Base-by-base conservation (phyloP, 306 rosid species). In the Dalbergia oliveri region DNA sequence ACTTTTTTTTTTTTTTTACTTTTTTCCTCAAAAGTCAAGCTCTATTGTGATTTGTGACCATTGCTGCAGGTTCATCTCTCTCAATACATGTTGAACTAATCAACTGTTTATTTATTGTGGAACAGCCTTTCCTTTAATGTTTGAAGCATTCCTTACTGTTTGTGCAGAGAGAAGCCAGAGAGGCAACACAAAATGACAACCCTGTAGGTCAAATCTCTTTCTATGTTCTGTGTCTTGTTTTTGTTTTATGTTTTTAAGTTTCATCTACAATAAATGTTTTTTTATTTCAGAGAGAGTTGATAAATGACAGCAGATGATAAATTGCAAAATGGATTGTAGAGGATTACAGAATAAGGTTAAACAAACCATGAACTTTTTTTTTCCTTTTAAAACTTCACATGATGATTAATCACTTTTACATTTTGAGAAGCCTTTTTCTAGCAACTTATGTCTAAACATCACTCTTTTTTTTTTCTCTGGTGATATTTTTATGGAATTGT, bases 161-260 rank as follows among this genome's bases (percentile, higher is more conserved):
- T 66, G 51, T 66, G 54, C 72, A 66, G 34, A 41, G 9, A 66
- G 9, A 39, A 66, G 47, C n/a, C 34, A 66, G 34, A 18, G 19
- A 9, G 54, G 4, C 9, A 66, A 4, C 53, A 66, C 53, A 39
- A 43, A 7, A 7, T 6, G 10, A 43, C 47, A 43, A 43, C 11
- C 9, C 6, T 47, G 9, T 12, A 47, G 53, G 53, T 47, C 53
- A 47, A 12, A 10, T 16, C 71, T 39, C 51, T 16, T 39, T 66
- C 14, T 66, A 18, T 8, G 5, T 39, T 66, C 51, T 66, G 71
- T 39, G 7, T 16, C 2, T 18, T 18, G 14, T 58, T 66, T 5
- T 43, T 41, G 0, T 5, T 43, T 14, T 1, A 21, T 64, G 0
- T 34, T 14, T 14, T 34, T 14, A 9, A 1, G 15, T 4, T 47